Evolutionary conservation across 305 asterid species (phyloP).

Genomic region (Withania somnifera): DNA sequence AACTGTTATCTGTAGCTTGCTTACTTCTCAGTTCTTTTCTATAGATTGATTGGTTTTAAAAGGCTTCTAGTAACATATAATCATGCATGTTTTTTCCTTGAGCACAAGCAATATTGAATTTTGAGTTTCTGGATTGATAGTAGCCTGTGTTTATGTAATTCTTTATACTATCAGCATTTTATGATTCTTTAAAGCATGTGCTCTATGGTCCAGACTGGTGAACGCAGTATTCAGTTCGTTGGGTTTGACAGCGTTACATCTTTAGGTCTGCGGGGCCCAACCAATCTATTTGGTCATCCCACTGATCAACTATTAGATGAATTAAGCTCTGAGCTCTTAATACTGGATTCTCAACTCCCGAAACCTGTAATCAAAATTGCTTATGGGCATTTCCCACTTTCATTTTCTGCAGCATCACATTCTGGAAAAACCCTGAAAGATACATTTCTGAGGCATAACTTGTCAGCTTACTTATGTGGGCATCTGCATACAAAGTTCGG

Average conservation of each 20-base stretch:
- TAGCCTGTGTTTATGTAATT: not conserved
- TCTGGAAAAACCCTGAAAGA: slow-evolving; percentile 67
- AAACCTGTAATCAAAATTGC: slow-evolving; percentile 55
- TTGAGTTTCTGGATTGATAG: not conserved
- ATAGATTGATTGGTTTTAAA: not conserved
- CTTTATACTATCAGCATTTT: not conserved
- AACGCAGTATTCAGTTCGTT: slow-evolving; percentile 63
- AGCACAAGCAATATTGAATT: not conserved
- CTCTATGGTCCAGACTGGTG: slow-evolving; percentile 49
- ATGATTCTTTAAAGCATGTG: slow-evolving; percentile 12
- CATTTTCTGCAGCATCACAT: slow-evolving; percentile 71
- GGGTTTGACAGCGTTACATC: slow-evolving; percentile 76
- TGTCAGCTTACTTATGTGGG: slow-evolving; percentile 79
- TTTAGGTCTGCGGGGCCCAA: slow-evolving; percentile 86
- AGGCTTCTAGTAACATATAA: not conserved
- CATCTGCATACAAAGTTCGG: slow-evolving; percentile 83
- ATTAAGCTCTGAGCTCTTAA: slow-evolving; percentile 55
- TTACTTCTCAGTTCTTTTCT: not conserved
- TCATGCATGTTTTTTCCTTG: not conserved
- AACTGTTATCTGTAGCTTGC: not conserved
- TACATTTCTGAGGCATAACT: slow-evolving; percentile 35
- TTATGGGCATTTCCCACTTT: slow-evolving; percentile 90
- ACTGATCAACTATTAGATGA: slow-evolving; percentile 63
- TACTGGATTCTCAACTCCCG: slow-evolving; percentile 42
- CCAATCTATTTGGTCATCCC: slow-evolving; percentile 95